Base-by-base conservation (phyloP, 371 early-diverging fungal genomes). In the Mortierella sp. region DNA sequence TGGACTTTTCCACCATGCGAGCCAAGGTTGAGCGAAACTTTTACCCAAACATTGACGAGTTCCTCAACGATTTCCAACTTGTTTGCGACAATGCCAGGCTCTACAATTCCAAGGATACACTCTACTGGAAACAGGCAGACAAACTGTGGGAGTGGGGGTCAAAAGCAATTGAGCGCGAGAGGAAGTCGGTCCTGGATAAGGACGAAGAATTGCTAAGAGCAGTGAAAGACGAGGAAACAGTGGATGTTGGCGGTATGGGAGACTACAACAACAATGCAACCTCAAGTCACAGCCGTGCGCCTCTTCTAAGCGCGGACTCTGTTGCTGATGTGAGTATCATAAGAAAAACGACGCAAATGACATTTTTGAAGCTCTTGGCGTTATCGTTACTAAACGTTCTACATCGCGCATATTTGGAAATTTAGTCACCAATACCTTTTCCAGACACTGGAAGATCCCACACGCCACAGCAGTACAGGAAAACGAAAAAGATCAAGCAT, bases 1-100 rank as follows among this genome's bases (percentile, higher is more conserved):
- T 93, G 94, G 94, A 93, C 61, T 87, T 93, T 51, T 86, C 86
- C 0, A 93, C 93, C 0, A 91, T 93, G 90, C 83, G 89, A 16
- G 78, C 84, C 22, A 93, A 93, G 64, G 78, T 93, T 0, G 84
- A 87, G 26, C 59, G 77, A 16, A 73, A 75, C 14, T 85, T 77
- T 45, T 93, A 93, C 68, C 78, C 71, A 12, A 65, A 74, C 20
- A 85, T 90, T 51, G 91, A 90, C 37, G 81, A 84, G 22, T 92
- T 91, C 74, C 59, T 64, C 77, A 70, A 72, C 10, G 96, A 96
- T 72, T 93, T 94, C 47, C 69, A 86, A 26, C 81, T 93, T 18
- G 90, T 96, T 6, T 84, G 88, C 45, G 86, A 80, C 30, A 96
- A 96, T 66, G 91, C 92, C 3, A 90, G 92, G 66, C 86, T 88